Evolutionary conservation across 2,329 filamentous ascomycete species (phyloP), one percentile per base, ranked within the genome.

Genomic region (Stagonosporopsis rhizophila): DNA sequence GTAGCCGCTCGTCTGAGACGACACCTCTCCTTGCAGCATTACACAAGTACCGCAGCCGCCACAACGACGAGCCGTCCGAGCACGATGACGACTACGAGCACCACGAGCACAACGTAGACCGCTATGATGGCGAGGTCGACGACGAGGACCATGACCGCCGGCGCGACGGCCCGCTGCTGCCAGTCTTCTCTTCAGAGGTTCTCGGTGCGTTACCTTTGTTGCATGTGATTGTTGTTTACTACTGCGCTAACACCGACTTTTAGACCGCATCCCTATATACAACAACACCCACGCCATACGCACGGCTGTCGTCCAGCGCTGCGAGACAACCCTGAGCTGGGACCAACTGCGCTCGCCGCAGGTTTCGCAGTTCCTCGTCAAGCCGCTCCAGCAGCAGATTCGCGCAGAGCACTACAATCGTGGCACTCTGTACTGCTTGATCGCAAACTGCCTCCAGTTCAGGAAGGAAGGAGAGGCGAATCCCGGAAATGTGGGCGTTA

Each of bases 281-380:
- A 90, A 88, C 75, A 87, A 96, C 64, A 96, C 93, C 25, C 94
- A 97, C 77, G 87, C 91, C 28, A 93, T 97, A 61, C 90, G 94
- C 64, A 87, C 92, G 49, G 84, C 97, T 53, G 88, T 98, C 58
- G 85, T 91, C 64, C 84, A 91, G 56, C 87, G 90, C 71, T 96
- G 92, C 76, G 94, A 98, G 79, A 97, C 93, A 1, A 94, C 92
- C 0, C 80, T 98, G 46, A 89, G 92, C 15, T 98, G 93, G 93
- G 94, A 98, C 62, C 94, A 98, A 75, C 82, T 98, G 60, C 87
- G 93, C 61, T 96, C 92, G n/a, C 94, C 94, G 3, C 94, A 98
- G 74, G 89, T 98, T 53, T 96, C 92, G 15, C 93, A 96, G 72
- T 98, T 98, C 74, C 84, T 98, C 32, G 85, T 97, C 72, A 97